phyloP scores from a whole-genome alignment of 2,329 filamentous ascomycete genomes.

The Sclerotinia nivalis region DNA sequence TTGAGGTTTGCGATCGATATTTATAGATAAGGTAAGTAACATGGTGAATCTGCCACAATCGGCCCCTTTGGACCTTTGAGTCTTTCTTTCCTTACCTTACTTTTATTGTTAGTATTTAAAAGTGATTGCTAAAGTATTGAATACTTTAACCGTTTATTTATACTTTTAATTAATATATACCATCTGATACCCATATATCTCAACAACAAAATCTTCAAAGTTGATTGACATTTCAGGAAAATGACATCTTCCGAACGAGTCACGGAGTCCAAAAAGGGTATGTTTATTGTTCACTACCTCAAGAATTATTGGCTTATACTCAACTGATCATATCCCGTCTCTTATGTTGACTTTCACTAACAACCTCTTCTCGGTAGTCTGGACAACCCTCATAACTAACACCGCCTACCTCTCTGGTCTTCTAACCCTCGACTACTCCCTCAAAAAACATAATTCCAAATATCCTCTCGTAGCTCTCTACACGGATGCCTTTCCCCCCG shows the following conservation, averaged over 20 bases:
- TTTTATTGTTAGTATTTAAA: not conserved
- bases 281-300: not conserved
- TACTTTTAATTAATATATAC: not conserved
- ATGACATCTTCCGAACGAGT: slow-evolving; percentile 30
- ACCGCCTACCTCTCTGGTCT: slow-evolving; percentile 78
- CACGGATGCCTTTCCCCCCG: slow-evolving; percentile 70
- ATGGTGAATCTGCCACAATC: not conserved
- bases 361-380: slow-evolving; percentile 59
- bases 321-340: slow-evolving; percentile 22
- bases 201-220: not conserved
- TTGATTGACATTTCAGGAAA: slow-evolving; percentile 12
- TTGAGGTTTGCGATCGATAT: not conserved
- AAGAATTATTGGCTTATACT: not conserved
- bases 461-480: slow-evolving; percentile 84
- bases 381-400: slow-evolving; percentile 87
- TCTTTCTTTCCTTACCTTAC: not conserved
- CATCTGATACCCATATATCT: not conserved
- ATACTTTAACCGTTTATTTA: not conserved
- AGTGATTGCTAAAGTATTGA: not conserved
- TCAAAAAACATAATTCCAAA: slow-evolving; percentile 62
- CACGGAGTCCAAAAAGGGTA: slow-evolving; percentile 39
- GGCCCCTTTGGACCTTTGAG: too few species aligned
- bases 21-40: too few species aligned
- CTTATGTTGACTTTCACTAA: not conserved
- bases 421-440: slow-evolving; percentile 76